A percentile compares a stretch with the other conserved stretches of the same genome.
phyloP scores from a whole-genome alignment of 208 protist genomes.

The Vickermania spadyakhi region DNA sequence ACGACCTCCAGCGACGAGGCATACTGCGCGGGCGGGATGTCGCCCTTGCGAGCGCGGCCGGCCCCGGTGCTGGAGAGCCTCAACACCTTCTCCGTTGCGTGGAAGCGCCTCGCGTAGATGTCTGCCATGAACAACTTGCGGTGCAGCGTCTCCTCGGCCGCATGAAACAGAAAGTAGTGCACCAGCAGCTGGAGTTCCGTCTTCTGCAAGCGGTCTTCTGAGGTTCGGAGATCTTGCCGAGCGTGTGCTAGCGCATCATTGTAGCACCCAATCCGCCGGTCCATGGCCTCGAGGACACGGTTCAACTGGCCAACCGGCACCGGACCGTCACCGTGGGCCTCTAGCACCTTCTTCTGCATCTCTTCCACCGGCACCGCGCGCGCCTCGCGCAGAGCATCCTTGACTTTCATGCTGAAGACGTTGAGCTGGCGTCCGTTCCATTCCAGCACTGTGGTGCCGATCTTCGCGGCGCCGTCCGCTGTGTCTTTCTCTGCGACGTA shows the following conservation, averaged over 20 bases:
- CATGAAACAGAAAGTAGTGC: conserved; percentile 77
- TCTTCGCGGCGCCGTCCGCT: not conserved
- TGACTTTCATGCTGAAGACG: conserved; percentile 64
- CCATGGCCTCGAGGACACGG: conserved; percentile 67
- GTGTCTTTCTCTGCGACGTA: conserved; percentile 24
- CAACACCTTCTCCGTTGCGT: conserved; percentile 56
- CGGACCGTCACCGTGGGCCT: conserved; percentile 11
- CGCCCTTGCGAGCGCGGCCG: conserved; percentile 16
- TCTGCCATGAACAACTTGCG: conserved; percentile 68
- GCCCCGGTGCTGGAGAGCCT: not conserved
- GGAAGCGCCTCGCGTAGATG: conserved; percentile 56
- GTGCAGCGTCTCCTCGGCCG: conserved; percentile 47
- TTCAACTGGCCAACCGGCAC: conserved; percentile 58
- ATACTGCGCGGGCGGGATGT: conserved; percentile 52
- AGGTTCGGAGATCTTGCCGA: conserved; percentile 52
- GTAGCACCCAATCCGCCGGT: conserved; percentile 68
- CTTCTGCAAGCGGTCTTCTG: conserved; percentile 29
- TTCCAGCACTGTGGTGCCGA: conserved; percentile 23
- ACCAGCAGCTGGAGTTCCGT: conserved; percentile 66
- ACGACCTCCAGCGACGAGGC: conserved; percentile 78
- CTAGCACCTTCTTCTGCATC: conserved; percentile 32
- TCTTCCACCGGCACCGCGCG: conserved; percentile 40
- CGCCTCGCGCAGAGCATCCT: conserved; percentile 72
- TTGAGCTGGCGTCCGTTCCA: conserved; percentile 68
- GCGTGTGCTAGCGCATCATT: conserved; percentile 78